Percentiles rank a stretch among this genome's conserved stretches.
Conservation (phyloP, 2,329 filamentous ascomycete species). For the Daldinia sp. region DNA sequence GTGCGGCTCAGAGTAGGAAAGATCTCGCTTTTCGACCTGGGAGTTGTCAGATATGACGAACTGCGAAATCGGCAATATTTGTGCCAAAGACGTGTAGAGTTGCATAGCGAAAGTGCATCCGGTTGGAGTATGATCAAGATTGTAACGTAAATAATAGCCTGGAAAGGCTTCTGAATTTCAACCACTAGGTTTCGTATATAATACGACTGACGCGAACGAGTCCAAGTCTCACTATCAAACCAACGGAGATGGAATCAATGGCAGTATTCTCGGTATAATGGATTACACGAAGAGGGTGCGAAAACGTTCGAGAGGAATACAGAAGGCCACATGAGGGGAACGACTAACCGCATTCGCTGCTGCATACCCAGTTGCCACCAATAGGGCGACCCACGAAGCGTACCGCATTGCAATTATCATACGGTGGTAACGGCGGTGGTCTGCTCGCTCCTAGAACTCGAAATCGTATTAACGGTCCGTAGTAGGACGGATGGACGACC, state of each 20-base stretch:
- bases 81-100: slow-evolving; percentile 4
- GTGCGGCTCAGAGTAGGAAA: slow-evolving; percentile 47
- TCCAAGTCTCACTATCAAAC: not conserved
- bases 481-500: slow-evolving; percentile 12
- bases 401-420: slow-evolving; percentile 31
- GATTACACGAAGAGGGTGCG: not conserved
- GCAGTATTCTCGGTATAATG: not conserved
- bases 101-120: slow-evolving; percentile 18
- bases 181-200: not conserved
- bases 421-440: not conserved
- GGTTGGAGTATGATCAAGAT: not conserved
- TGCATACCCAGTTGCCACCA: slow-evolving; percentile 24
- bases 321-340: not conserved
- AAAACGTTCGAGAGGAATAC: not conserved
- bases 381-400: slow-evolving; percentile 28
- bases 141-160: not conserved
- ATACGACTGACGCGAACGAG: too few species aligned
- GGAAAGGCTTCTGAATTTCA: not conserved
- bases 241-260: not conserved
- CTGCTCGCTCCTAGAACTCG: slow-evolving; percentile 1
- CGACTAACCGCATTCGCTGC: slow-evolving; percentile 27
- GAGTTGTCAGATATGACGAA: slow-evolving; percentile 35
- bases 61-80: slow-evolving; percentile 15
- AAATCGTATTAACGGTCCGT: slow-evolving; percentile 15
- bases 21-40: slow-evolving; percentile 38